Percentiles rank a stretch among this genome's conserved stretches.
These are phyloP conservation scores for Hypoxylon sp. DNA, from an alignment of 2,329 filamentous ascomycete species.

Conservation along the genomic window DNA sequence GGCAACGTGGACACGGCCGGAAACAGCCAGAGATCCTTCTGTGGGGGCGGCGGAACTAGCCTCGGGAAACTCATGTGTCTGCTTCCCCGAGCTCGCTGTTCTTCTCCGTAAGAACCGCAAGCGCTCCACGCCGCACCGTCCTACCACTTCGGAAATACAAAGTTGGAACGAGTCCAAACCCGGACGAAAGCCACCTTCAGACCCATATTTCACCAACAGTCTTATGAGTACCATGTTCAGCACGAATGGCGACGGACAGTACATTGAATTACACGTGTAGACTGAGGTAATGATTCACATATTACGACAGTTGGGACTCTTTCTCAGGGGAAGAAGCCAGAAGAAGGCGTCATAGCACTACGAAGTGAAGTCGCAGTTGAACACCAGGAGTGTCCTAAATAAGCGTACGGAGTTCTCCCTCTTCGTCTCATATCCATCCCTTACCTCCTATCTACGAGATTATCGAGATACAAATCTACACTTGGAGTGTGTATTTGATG, in stretches of 20 bases:
- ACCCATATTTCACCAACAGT: not conserved
- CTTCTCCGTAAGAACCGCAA: not conserved
- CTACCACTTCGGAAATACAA: not conserved
- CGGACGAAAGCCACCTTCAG: not conserved
- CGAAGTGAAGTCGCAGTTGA: not conserved
- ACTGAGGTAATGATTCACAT: not conserved
- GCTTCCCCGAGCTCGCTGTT: too few species aligned
- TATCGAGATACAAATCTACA: too few species aligned
- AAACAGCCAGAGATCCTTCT: not conserved
- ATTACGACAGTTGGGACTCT: not conserved
- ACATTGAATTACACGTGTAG: not conserved
- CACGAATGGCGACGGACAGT: not conserved
- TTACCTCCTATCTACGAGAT: too few species aligned
- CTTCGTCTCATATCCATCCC: too few species aligned
- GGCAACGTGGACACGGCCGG: not conserved
- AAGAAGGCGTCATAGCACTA: not conserved
- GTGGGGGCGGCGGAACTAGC: not conserved
- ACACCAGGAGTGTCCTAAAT: not conserved
- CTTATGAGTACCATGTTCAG: not conserved
- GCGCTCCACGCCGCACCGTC: not conserved
- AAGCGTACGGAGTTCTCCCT: too few species aligned
- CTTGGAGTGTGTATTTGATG: too few species aligned
- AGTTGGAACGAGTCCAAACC: not conserved
- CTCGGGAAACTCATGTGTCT: not conserved
- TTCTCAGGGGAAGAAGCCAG: not conserved